Evolutionary conservation across 192 early-diverging fungal species (phyloP).

Genomic region (Gaertneriomyces semiglobifer): DNA sequence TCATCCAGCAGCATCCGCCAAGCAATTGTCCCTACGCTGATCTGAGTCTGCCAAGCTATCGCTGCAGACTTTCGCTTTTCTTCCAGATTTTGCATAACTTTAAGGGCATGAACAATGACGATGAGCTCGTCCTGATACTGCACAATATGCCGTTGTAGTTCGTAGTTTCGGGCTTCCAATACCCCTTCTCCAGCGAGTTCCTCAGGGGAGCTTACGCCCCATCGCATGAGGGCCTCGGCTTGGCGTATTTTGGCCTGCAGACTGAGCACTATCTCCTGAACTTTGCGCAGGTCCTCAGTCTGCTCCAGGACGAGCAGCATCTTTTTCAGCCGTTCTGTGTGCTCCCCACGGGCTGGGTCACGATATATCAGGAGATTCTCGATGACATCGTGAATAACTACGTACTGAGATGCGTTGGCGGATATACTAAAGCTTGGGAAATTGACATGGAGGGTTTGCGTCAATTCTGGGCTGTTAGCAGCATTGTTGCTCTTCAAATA

Average conservation of each 20-base stretch:
- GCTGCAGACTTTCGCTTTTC: slow-evolving; percentile 53
- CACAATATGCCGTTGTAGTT: slow-evolving; percentile 34
- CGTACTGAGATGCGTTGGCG: slow-evolving; percentile 74
- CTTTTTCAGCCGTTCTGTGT: slow-evolving; percentile 66
- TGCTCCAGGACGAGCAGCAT: slow-evolving; percentile 77
- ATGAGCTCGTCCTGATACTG: slow-evolving; percentile 63
- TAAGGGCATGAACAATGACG: slow-evolving; percentile 68
- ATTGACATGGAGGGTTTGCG: slow-evolving; percentile 64
- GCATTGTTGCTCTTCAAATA: slow-evolving; percentile 51
- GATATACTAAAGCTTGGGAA: slow-evolving; percentile 73
- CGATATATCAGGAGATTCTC: slow-evolving; percentile 77
- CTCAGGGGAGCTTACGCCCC: background rate
- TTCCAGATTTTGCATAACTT: slow-evolving; percentile 46
- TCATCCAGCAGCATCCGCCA: slow-evolving; percentile 75
- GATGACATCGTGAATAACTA: slow-evolving; percentile 67
- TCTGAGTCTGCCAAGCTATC: slow-evolving; percentile 56
- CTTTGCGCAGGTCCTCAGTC: slow-evolving; percentile 59
- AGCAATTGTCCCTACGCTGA: slow-evolving; percentile 56
- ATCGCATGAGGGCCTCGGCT: slow-evolving; percentile 29
- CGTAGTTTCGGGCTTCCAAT: slow-evolving; percentile 11
- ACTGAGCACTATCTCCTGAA: slow-evolving; percentile 50
- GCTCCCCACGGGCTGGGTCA: slow-evolving; percentile 73
- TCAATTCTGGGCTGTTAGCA: slow-evolving; percentile 32
- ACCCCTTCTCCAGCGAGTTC: background rate
- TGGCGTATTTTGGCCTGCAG: slow-evolving; percentile 63